Evolutionary conservation across 2,329 filamentous ascomycete genomes (phyloP), one percentile per base, ranked within the genome.

Genomic region (Epichloe typhina): DNA sequence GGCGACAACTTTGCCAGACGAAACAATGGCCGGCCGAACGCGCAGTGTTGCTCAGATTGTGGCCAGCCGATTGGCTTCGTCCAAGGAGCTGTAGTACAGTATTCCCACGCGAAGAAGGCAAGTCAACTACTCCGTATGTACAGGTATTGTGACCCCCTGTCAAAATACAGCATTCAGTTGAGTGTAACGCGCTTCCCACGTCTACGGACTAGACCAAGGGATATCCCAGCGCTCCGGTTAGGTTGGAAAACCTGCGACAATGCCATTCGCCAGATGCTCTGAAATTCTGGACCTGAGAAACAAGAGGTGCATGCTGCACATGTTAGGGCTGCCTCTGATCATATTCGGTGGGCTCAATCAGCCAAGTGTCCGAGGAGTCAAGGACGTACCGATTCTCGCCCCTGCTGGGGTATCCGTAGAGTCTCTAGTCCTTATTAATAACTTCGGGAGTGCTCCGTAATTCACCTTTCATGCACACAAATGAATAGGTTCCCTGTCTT

Each of bases 141-240:
- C 23, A 26, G 7, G 23, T 26, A n/a, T 48, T 6, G n/a, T n/a
- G 3, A 11, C 1, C 19, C 39, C 39, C 26, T 42, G 39, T 21
- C 38, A 23, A 36, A 19, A 23, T 35, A 48, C 47, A 37, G 40
- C 40, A 13, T 26, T 37, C 35, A 39, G 48, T 46, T 33, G 36
- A 37, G 33, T 45, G 48, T 42, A 35, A 50, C 48, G 21, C 41
- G 42, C 47, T 33, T 49, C 21, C 31, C 40, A 49, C 37, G 38
- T 44, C 31, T 17, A 8, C 23, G 23, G 23, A 8, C 23, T 8
- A 19, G 31, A 26, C 31, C 47, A n/a, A 38, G 41, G 47, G 35
- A 38, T 38, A 49, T 49, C 47, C 47, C 47, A 12, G 47, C 19
- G 40, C 47, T 49, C 40, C 38, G 39, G 40, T 44, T 49, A 45